Evolutionary conservation across 305 asterid species (phyloP).

Genomic region (Salvia sclarea): DNA sequence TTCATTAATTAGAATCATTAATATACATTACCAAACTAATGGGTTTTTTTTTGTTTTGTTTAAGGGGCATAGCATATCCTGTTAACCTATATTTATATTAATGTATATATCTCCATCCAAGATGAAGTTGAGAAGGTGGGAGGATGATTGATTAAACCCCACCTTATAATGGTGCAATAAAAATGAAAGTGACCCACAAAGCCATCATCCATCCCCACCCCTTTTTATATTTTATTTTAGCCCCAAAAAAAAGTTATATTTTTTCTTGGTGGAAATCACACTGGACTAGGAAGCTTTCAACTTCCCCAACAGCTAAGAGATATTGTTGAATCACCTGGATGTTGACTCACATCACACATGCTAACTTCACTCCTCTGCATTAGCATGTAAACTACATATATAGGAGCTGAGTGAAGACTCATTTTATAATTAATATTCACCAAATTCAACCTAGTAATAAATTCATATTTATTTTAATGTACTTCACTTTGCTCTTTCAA

Average conservation of each 20-base stretch:
- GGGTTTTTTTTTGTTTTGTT: no score
- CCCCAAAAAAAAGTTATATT: not conserved
- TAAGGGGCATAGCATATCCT: not conserved
- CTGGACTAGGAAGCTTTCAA: slow-evolving; percentile 16
- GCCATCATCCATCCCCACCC: not conserved
- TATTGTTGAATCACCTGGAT: slow-evolving; percentile 57
- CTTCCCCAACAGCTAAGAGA: slow-evolving; percentile 48
- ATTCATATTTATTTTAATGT: not conserved
- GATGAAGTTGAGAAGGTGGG: slow-evolving; percentile 30
- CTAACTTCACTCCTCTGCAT: no score
- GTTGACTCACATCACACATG: slow-evolving; percentile 40
- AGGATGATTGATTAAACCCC: slow-evolving; percentile 73
- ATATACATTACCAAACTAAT: not conserved
- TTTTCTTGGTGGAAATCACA: slow-evolving; percentile 23
- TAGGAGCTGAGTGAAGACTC: no score
- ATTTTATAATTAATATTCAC: no score
- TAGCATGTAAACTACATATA: no score
- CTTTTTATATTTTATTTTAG: not conserved
- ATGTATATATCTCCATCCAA: not conserved
- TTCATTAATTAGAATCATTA: not conserved
- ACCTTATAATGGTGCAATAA: slow-evolving; percentile 67
- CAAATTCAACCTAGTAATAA: not conserved
- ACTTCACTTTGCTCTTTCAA: no score
- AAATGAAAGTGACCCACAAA: slow-evolving; percentile 48
- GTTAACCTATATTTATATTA: no score